Evolutionary conservation across 768 basidiomycete genomes (phyloP).

Genomic region (Baorangia bicolor): DNA sequence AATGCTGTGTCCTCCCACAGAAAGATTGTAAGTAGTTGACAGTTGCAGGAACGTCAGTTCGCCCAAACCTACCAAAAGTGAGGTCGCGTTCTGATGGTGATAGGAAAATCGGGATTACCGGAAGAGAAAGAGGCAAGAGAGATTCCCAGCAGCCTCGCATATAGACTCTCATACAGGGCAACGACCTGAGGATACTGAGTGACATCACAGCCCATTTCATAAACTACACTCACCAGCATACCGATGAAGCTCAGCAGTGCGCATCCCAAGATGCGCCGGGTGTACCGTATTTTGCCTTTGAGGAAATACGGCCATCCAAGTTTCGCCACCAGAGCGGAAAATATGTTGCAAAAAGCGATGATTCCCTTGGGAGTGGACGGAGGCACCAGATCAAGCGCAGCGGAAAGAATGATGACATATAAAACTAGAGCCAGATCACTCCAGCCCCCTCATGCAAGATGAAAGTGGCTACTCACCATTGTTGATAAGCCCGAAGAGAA

Average conservation of each 20-base stretch:
- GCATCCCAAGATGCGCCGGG: conserved; percentile 70
- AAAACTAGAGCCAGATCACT: conserved; percentile 51
- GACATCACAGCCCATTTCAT: neutral
- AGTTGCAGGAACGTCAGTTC: conserved; percentile 94
- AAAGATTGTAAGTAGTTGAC: conserved; percentile 77
- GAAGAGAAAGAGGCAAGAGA: conserved; percentile 83
- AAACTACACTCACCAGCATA: conserved; percentile 68
- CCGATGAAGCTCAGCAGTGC: conserved; percentile 73
- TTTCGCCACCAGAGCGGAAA: conserved; percentile 84
- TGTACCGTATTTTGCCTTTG: conserved; percentile 83
- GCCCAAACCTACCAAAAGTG: conserved; percentile 65
- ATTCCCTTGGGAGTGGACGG: conserved; percentile 92
- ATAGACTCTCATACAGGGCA: conserved; percentile 63
- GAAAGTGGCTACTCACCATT: conserved; percentile 54
- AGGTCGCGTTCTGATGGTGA: neutral
- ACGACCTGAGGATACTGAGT: conserved; percentile 56
- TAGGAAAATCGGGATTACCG: conserved; percentile 41
- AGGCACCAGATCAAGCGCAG: conserved; percentile 92
- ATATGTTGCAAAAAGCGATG: conserved; percentile 93
- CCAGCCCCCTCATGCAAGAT: neutral
- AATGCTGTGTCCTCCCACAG: conserved; percentile 75
- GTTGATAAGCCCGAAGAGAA: conserved; percentile 89
- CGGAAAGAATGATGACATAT: conserved; percentile 95
- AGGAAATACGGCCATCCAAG: conserved; percentile 91
- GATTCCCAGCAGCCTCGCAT: conserved; percentile 77